Evolutionary conservation across 371 early-diverging fungal species (phyloP), one percentile per base, ranked within the genome.

Genomic region (Chytridiales sp.): DNA sequence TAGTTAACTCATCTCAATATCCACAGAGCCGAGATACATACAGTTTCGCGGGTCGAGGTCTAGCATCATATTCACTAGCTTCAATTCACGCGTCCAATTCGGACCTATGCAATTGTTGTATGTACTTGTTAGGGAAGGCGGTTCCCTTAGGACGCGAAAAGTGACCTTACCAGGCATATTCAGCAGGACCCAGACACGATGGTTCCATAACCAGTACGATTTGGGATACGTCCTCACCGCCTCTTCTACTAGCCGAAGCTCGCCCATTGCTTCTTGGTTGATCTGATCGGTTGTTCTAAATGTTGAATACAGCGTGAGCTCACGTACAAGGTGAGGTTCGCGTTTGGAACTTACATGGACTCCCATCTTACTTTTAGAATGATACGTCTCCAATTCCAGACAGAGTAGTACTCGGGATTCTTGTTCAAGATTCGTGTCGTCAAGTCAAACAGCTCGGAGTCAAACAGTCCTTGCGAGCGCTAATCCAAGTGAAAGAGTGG

Each of bases 191-290:
- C 95, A 97, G 32, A 86, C 69, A 9, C 98, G 86, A 75, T 97
- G 98, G 70, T 89, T 89, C 91, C 93, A 95, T 61, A 93, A 75
- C 88, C 91, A 95, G 70, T 94, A 94, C 9, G 90, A 90, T 68
- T 94, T 94, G 26, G 92, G 91, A 59, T 90, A 39, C 4, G 22
- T 34, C 22, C 64, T 31, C 11, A 66, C 46, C 9, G 47, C 39
- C 30, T 54, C 54, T 44, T 69, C 60, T 11, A 61, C 47, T 13
- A 66, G 47, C 48, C 60, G 54, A 5, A 70, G 60, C 24, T 70
- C 70, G 11, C 4, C 17, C 6, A 29, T 21, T 26, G 62, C 61
- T 22, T 44, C 30, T 19, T 32, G 32, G 9, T 60, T 35, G 1
- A 21, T 27, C 9, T 53, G 72, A 54, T 66, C 67, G 72, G 65